Base-by-base conservation (phyloP, 306 rosid species). In the Delonix regia region DNA sequence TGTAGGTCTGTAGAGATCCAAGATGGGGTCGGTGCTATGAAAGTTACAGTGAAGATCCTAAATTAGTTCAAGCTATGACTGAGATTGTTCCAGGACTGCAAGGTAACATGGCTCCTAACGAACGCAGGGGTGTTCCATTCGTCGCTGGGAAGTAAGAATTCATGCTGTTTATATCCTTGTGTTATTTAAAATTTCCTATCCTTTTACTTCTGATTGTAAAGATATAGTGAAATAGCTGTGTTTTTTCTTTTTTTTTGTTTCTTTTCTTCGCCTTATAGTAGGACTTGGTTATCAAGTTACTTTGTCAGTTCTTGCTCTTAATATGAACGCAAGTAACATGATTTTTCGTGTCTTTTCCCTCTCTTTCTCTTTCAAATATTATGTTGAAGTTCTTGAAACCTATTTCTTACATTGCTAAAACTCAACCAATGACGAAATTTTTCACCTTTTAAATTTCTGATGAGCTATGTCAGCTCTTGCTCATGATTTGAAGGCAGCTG, bases 1-100 rank as follows among this genome's bases (percentile, higher is more conserved):
- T 74, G 49, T 67, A 86, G 90, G 90, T 86, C 2, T 86, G 90
- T 75, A 83, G 90, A 78, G 90, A 86, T 83, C 90, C 90, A 25
- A 81, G 90, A 61, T 83, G 90, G 90, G 90, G 90, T 69, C 83
- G 90, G 27, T 86, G 90, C 65, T 86, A 78, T 4, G 90, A 86
- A 74, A 86, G 90, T 59, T 86, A 83, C 82, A 78, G 90, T 15
- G 90, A 86, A 78, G 90, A 81, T 81, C 86, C 84, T 42, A 42
- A 57, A 70, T 2, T 83, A 57, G 87, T 86, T 70, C 73, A 83
- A 75, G 81, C 80, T 18, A 86, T 83, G 90, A 78, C 90, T 64
- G 84, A 86, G 74, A 51, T 83, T 64, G 52, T 86, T 78, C 39
- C 78, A 47, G 90, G 90, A 66, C 65, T 86, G 63, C 90, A 86